Percentiles rank a stretch among this genome's conserved stretches.
phyloP scores from a whole-genome alignment of 129 eudicot genomes.

The Kitagawia praeruptora region DNA sequence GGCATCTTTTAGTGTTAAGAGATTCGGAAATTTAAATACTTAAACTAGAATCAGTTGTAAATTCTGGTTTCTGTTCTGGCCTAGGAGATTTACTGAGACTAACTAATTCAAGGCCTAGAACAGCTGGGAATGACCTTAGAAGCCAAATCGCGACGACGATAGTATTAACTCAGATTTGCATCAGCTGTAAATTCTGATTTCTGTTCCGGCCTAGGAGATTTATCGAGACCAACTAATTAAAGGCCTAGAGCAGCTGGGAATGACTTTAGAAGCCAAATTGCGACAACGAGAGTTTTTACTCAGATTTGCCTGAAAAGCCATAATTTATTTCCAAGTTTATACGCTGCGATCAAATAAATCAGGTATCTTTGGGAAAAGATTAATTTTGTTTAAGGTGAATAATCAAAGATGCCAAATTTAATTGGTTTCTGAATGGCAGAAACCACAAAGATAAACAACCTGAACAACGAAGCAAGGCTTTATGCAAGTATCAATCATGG shows the following conservation, averaged over 20 bases:
- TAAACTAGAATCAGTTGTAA: constrained; percentile 37
- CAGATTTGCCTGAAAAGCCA: constrained; percentile 50
- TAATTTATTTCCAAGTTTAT: constrained; percentile 22
- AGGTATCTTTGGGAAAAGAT: constrained; percentile 24
- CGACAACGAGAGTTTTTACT: constrained; percentile 45
- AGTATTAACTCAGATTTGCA: constrained; percentile 44
- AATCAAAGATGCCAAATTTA: no score
- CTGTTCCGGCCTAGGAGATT: constrained; percentile 28
- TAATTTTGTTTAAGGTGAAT: background rate
- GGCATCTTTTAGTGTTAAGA: no score
- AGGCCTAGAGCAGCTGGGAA: background rate
- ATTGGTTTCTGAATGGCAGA: constrained; percentile 29
- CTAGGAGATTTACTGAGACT: background rate
- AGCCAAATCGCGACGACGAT: constrained; percentile 25
- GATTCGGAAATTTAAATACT: background rate
- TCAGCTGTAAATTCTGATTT: constrained; percentile 53
- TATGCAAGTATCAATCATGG: constrained; percentile 35
- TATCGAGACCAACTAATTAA: background rate
- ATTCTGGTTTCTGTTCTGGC: constrained; percentile 63
- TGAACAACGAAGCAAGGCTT: background rate
- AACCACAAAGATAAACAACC: constrained; percentile 35
- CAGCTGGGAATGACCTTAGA: background rate
- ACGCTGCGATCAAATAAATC: constrained; percentile 34
- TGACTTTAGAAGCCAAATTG: background rate
- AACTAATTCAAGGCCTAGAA: background rate